Conservation (phyloP, 345 rosid species). For the Brassica juncea region DNA sequence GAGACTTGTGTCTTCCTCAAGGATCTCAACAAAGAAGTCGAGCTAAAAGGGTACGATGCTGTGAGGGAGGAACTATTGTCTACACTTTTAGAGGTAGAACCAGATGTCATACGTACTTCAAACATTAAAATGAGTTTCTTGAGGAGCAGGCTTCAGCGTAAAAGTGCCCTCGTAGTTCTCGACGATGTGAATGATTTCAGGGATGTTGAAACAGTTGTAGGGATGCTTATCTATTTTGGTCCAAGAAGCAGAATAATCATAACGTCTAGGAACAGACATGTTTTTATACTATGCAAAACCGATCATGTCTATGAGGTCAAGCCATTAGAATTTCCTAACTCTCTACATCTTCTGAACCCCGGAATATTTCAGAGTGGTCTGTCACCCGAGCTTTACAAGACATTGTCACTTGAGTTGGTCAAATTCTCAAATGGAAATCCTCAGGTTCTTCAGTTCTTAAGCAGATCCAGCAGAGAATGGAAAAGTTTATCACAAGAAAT, state of each 20-base stretch:
- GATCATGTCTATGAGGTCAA: conserved; percentile 35
- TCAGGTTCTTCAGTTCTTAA: conserved; percentile 21
- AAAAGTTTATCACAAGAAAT: not conserved
- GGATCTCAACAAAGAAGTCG: conserved; percentile 36
- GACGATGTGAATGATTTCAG: conserved; percentile 36
- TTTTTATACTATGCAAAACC: conserved; percentile 15
- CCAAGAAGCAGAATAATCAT: conserved; percentile 38
- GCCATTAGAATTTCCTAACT: conserved; percentile 19
- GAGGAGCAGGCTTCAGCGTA: conserved; percentile 19
- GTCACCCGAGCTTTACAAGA: not conserved
- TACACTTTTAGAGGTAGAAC: conserved; percentile 12
- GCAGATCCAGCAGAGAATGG: not conserved
- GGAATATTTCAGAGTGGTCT: not conserved
- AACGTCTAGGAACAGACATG: conserved; percentile 34
- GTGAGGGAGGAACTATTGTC: conserved; percentile 26
- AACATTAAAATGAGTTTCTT: conserved; percentile 20
- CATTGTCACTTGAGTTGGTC: conserved; percentile 14
- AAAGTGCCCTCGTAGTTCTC: conserved; percentile 29
- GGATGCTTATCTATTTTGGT: conserved; percentile 24
- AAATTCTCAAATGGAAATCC: conserved; percentile 38
- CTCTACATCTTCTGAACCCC: not conserved
- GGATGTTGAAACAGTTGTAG: conserved; percentile 25
- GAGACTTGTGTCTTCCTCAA: conserved; percentile 44
- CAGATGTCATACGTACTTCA: not conserved
- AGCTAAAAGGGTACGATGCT: not conserved